These are phyloP conservation scores for Haematococcus lacustris DNA, from an alignment of 139 green algal genomes.

Conservation along the genomic window DNA sequence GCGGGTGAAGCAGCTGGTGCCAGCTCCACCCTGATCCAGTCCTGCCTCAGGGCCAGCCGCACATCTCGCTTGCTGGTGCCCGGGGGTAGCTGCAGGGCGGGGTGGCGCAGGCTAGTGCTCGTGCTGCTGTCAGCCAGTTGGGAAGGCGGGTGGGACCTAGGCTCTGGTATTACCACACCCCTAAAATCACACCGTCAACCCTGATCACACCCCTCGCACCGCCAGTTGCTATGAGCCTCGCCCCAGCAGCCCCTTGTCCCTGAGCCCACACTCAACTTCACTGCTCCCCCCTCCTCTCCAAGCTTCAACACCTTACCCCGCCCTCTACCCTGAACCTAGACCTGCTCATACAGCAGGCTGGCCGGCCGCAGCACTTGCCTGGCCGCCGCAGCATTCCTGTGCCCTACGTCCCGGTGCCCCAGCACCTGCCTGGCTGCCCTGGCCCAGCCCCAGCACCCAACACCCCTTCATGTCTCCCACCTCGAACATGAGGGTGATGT, in stretches of 20 bases:
- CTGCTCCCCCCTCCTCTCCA: not conserved
- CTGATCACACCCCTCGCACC: not conserved
- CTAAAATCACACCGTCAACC: not conserved
- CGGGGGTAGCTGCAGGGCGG: not conserved
- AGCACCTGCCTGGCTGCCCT: not conserved
- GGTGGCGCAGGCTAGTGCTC: too few relatives aligned
- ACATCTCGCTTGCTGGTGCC: not conserved
- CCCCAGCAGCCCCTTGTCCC: not conserved
- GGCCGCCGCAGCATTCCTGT: not conserved
- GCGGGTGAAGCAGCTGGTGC: not conserved
- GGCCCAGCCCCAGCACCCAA: not conserved
- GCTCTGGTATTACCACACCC: not conserved
- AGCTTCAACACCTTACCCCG: not conserved
- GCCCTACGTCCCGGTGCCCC: not conserved
- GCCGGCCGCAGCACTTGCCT: not conserved
- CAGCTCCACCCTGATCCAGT: not conserved
- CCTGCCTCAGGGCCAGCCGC: not conserved
- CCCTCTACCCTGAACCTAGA: not conserved
- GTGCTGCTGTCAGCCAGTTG: too few relatives aligned
- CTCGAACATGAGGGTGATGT: constrained; percentile 21
- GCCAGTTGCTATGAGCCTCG: not conserved
- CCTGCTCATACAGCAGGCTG: not conserved
- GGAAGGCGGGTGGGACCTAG: too few relatives aligned
- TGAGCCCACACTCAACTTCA: not conserved
- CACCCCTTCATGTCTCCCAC: not conserved